Conservation (phyloP, 176 grass and related monocot genomes). For the Eleusine indica region DNA sequence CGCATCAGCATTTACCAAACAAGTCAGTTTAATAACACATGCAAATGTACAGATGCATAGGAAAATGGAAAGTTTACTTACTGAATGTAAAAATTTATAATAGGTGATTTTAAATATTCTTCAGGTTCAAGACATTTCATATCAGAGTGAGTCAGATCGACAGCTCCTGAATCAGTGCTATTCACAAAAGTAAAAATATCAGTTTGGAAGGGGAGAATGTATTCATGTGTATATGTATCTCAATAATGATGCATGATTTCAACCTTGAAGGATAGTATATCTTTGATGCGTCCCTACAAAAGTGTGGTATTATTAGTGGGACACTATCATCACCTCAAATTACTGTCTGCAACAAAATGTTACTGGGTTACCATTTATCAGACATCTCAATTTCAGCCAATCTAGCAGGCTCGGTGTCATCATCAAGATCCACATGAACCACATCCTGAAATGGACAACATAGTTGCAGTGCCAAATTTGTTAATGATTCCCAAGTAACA, state of each 20-base stretch:
- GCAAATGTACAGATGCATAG: not conserved
- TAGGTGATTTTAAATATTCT: constrained; percentile 56
- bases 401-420: constrained; percentile 40
- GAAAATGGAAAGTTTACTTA: constrained; percentile 41
- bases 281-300: constrained; percentile 43
- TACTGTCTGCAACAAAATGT: constrained; percentile 15
- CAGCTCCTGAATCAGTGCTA: constrained; percentile 48
- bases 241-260: constrained; percentile 15
- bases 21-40: constrained; percentile 23
- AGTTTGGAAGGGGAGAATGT: constrained; percentile 20
- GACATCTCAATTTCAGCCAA: constrained; percentile 26
- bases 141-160: constrained; percentile 46
- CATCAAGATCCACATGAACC: constrained; percentile 62
- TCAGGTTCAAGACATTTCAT: constrained; percentile 55
- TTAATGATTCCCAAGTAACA: not conserved
- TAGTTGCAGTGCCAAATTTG: constrained; percentile 6
- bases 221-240: constrained; percentile 17
- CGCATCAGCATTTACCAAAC: not conserved
- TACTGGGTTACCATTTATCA: constrained; percentile 44
- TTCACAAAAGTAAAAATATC: constrained; percentile 35
- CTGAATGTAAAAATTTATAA: constrained; percentile 64
- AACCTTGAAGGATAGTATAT: constrained; percentile 64
- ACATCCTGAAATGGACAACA: constrained; percentile 41
- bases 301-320: constrained; percentile 31
- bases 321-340: constrained; percentile 24